phyloP scores from a whole-genome alignment of 2,329 filamentous ascomycete genomes.

The Penicillium oxalicum region DNA sequence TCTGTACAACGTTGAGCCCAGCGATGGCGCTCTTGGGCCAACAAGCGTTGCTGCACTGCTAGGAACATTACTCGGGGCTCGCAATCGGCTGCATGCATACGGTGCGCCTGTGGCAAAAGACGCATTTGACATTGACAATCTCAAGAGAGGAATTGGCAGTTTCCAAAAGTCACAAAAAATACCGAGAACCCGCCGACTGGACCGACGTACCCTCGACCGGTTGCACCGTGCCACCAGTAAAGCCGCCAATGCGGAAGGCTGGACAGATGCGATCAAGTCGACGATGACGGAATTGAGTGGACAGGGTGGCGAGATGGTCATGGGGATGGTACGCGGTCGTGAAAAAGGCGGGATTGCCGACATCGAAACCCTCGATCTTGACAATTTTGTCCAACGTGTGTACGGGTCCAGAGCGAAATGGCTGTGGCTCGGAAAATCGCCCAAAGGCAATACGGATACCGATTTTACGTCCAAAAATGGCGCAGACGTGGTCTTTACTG shows the following conservation, averaged over 20 bases:
- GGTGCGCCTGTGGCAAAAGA: slow-evolving; percentile 84
- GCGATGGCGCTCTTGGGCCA: slow-evolving; percentile 85
- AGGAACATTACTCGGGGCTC: slow-evolving; percentile 80
- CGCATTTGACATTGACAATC: slow-evolving; percentile 75
- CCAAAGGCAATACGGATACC: slow-evolving; percentile 49
- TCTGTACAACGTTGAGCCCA: slow-evolving; percentile 85
- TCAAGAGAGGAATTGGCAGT: slow-evolving; percentile 75
- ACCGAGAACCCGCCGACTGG: slow-evolving; percentile 68
- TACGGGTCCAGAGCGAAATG: slow-evolving; percentile 82
- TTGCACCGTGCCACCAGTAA: slow-evolving; percentile 83
- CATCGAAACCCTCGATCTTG: slow-evolving; percentile 85
- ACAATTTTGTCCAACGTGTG: slow-evolving; percentile 70
- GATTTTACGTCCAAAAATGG: slow-evolving; percentile 28
- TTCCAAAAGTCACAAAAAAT: slow-evolving; percentile 90
- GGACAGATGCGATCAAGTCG: slow-evolving; percentile 90
- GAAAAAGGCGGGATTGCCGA: slow-evolving; percentile 88
- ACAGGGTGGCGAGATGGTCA: slow-evolving; percentile 88
- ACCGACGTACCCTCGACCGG: slow-evolving; percentile 73
- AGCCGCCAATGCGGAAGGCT: slow-evolving; percentile 79
- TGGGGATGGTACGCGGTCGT: slow-evolving; percentile 83
- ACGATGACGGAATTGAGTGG: slow-evolving; percentile 90
- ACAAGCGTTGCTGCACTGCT: slow-evolving; percentile 84
- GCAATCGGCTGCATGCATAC: slow-evolving; percentile 79
- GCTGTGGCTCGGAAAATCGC: slow-evolving; percentile 88
- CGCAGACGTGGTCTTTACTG: slow-evolving; percentile 40